A percentile compares a stretch with the other conserved stretches of the same genome.
These are phyloP conservation scores for Penicillium sp. DNA, from an alignment of 2,329 filamentous ascomycete species.

Conservation along the genomic window DNA sequence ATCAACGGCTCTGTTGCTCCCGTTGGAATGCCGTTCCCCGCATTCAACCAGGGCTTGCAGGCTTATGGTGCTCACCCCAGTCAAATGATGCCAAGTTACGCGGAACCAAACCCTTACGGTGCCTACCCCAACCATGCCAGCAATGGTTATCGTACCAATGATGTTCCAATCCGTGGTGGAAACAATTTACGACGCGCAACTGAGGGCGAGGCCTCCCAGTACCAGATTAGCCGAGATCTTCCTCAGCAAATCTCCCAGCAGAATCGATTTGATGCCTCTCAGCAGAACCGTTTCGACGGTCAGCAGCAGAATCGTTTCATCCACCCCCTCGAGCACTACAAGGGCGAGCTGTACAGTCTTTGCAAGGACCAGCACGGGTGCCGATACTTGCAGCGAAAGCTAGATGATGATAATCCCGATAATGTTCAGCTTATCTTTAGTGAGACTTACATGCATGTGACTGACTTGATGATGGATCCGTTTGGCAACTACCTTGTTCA, in stretches of 20 bases:
- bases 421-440: conserved; percentile 90
- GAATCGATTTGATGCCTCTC: neutral
- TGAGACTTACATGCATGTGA: conserved; percentile 89
- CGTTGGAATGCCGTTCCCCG: conserved; percentile 38
- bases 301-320: conserved; percentile 66
- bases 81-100: conserved; percentile 46
- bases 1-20: conserved; percentile 27
- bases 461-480: conserved; percentile 97
- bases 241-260: too few species aligned
- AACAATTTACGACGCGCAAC: conserved; percentile 61
- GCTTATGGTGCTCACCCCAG: conserved; percentile 44
- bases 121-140: conserved; percentile 46
- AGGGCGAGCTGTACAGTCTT: conserved; percentile 80
- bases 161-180: conserved; percentile 74
- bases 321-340: conserved; percentile 77
- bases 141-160: conserved; percentile 60
- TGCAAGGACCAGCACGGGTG: conserved; percentile 99
- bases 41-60: conserved; percentile 53
- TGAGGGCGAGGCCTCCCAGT: conserved; percentile 53
- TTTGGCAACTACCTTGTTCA: conserved; percentile 99
- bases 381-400: conserved; percentile 93
- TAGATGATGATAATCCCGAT: conserved; percentile 82
- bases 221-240: conserved; percentile 34
- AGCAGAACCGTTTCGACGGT: neutral
- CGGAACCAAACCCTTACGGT: conserved; percentile 58